A percentile compares a stretch with the other conserved stretches of the same genome.
Conservation (phyloP, 306 rosid species). For the Fagus crenata region DNA sequence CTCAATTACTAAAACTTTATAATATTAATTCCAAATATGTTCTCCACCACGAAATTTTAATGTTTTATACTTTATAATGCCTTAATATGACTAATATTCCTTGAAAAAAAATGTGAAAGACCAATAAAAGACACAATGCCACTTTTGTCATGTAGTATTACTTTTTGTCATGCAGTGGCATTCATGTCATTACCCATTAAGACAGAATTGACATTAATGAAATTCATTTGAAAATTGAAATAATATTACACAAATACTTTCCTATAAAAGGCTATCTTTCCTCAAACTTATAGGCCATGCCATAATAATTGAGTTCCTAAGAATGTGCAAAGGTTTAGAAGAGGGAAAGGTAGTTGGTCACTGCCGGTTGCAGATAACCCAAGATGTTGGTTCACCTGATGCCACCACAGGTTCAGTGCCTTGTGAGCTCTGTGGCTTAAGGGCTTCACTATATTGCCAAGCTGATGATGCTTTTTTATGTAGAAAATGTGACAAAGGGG, state of each 20-base stretch:
- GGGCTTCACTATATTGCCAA: constrained; percentile 67
- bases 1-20: constrained; percentile 12
- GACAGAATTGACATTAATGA: constrained; percentile 30
- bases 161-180: constrained; percentile 43
- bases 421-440: constrained; percentile 63
- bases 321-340: constrained; percentile 66
- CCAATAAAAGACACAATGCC: constrained; percentile 22
- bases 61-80: too few species aligned
- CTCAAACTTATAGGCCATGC: constrained; percentile 5
- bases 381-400: constrained; percentile 6
- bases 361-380: not conserved
- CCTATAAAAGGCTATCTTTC: constrained; percentile 31
- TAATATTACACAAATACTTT: not conserved
- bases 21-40: constrained; percentile 5
- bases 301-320: constrained; percentile 26
- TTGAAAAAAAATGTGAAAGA: not conserved
- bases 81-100: not conserved
- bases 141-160: constrained; percentile 43
- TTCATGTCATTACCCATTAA: constrained; percentile 39
- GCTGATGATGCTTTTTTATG: constrained; percentile 80
- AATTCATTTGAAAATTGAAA: constrained; percentile 14
- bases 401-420: constrained; percentile 9
- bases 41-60: constrained; percentile 20
- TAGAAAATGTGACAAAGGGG: constrained; percentile 63
- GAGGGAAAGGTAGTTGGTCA: constrained; percentile 33